Evolutionary conservation across 2,329 filamentous ascomycete genomes (phyloP), one percentile per base, ranked within the genome.

Genomic region (Botryotinia convoluta): DNA sequence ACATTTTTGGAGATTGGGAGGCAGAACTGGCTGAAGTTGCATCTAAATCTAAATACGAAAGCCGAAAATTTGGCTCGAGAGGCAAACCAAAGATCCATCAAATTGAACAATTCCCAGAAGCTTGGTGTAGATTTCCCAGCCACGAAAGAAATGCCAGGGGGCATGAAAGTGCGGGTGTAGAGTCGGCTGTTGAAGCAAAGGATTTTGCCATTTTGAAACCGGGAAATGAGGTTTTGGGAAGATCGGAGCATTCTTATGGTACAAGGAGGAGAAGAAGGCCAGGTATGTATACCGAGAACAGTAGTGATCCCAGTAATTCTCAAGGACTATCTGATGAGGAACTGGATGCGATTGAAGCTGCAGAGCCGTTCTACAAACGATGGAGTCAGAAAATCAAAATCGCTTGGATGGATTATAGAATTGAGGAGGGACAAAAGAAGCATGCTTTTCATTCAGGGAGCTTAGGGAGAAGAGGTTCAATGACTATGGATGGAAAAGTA

Each of bases 81-180:
- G 78, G 77, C 72, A 76, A 32, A 74, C 77, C n/a, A 65, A 75
- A 60, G 74, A 72, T 54, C 61, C 71, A 48, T 35, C 60, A 72
- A 3, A 69, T 69, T 51, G 69, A 70, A 59, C 72, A 70, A 18
- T 79, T 76, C 70, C 80, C 80, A 26, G 73, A 73, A 12, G 73
- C 76, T 16, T 81, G 80, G 80, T 76, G 79, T 57, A 74, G 75
- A 32, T 81, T 75, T 62, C 75, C 77, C 6, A 80, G 76, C 44
- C 78, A 80, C 51, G 74, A 73, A 61, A 77, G 79, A 2, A 51
- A 74, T n/a, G 75, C 77, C 63, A 75, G 79, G 44, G 75, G 65
- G 44, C 48, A 62, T 22, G 71, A 68, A 44, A 77, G 75, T 71
- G 77, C 76, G 35, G 75, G 73, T 26, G 39, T 73, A 7, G 54